Evolutionary conservation across 306 rosid species (phyloP), one percentile per base, ranked within the genome.

Genomic region (Fragaria iinumae): DNA sequence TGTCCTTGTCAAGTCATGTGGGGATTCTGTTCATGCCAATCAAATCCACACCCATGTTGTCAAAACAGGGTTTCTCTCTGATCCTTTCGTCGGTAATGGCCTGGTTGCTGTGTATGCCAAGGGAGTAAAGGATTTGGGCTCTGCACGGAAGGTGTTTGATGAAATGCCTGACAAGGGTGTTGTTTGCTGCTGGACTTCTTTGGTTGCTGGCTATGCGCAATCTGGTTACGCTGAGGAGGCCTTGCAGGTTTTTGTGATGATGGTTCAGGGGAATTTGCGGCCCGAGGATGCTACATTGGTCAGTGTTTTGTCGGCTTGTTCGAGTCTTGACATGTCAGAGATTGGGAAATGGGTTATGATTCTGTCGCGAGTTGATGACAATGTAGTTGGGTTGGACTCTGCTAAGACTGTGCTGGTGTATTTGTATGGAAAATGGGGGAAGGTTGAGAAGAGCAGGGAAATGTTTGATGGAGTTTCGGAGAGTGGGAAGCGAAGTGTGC

Each of bases 261-360:
- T 90, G 91, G 52, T 86, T 78, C 16, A 74, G 79, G 85, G 81
- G 64, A 77, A 84, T 79, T 23, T 83, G 72, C 76, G 9, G 74
- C 94, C 88, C 4, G 82, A 83, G 27, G 86, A 78, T 73, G 90
- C 84, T 75, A 83, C 88, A 16, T 65, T 88, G 84, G 82, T 90
- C 41, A 81, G 86, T 80, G 88, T 90, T 71, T 80, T 90, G 49
- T 88, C 94, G 5, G 85, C 88, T 3, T 90, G 91, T 77, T 86
- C 94, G 23, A 86, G 78, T 79, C 84, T 90, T 72, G 77, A 84
- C 72, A 80, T 81, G 11, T 44, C 77, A 17, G 64, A 69, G 63
- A 44, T 78, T 88, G 89, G 86, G 83, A 76, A 83, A 77, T 90
- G 91, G 94, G 76, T 83, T 69, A 41, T 44, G 47, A 36, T 74